These are phyloP conservation scores for Fagus crenata DNA, from an alignment of 306 rosid genomes.

Conservation along the genomic window DNA sequence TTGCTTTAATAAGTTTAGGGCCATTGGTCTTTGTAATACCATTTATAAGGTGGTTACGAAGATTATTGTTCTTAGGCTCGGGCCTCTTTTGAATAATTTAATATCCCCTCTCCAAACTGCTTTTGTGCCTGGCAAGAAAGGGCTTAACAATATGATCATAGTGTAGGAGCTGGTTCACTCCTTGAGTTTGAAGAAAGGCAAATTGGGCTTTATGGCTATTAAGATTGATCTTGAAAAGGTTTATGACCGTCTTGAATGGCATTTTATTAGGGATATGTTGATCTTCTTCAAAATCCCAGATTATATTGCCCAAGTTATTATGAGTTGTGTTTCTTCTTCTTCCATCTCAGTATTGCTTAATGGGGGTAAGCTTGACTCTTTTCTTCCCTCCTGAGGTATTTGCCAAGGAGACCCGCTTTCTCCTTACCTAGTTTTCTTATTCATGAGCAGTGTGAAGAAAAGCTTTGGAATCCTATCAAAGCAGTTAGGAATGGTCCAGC, in stretches of 20 bases:
- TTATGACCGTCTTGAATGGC: not conserved
- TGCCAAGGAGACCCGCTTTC: no score
- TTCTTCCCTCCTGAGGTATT: no score
- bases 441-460: no score
- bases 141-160: not conserved
- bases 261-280: not conserved
- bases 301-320: no score
- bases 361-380: no score
- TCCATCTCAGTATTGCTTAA: no score
- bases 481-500: no score
- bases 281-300: no score
- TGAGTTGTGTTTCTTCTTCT: no score
- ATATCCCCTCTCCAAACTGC: not conserved
- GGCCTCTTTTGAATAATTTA: not conserved
- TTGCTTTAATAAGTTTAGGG: not conserved
- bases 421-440: no score
- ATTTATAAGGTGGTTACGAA: not conserved
- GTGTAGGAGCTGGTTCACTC: not conserved
- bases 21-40: not conserved
- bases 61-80: not conserved
- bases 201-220: not conserved
- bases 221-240: not conserved
- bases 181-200: not conserved
- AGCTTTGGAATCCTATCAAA: no score
- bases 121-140: not conserved